phyloP scores from a whole-genome alignment of 306 rosid genomes.

The Morella rubra region DNA sequence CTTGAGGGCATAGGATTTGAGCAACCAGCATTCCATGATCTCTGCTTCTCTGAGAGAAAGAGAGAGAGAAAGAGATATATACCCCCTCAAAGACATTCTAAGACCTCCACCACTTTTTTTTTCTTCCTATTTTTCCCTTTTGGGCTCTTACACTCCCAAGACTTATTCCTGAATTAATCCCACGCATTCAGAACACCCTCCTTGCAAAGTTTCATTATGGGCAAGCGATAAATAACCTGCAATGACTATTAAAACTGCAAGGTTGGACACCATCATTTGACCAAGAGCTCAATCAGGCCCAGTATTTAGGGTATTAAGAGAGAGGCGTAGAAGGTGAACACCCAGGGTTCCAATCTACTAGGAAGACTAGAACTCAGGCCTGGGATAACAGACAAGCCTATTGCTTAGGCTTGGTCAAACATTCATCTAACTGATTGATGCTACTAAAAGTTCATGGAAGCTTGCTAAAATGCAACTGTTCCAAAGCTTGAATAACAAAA shows the following conservation, averaged over 20 bases:
- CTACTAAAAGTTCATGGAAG: not conserved
- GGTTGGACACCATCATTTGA: not conserved
- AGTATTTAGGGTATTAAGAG: not conserved
- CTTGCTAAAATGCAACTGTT: not conserved
- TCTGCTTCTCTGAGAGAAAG: not conserved
- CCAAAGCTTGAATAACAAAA: not conserved
- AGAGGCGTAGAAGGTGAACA: not conserved
- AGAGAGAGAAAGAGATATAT: not conserved
- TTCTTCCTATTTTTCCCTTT: not conserved
- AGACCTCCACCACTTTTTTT: not conserved
- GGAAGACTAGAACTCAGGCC: not conserved
- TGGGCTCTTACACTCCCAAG: not conserved
- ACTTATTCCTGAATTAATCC: not conserved
- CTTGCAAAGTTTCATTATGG: not conserved
- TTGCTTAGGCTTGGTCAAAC: not conserved
- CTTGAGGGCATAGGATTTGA: not conserved
- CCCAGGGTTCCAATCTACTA: not conserved
- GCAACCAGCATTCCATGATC: conserved; percentile 4
- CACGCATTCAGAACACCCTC: not conserved
- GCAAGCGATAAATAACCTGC: not conserved
- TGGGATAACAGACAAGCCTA: not conserved
- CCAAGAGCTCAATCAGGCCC: not conserved
- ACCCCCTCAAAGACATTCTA: not conserved
- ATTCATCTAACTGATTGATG: not conserved
- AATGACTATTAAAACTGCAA: not conserved